Evolutionary conservation across 495 filamentous ascomycete genomes (phyloP).

Genomic region (Hypoxylon lenormandii): DNA sequence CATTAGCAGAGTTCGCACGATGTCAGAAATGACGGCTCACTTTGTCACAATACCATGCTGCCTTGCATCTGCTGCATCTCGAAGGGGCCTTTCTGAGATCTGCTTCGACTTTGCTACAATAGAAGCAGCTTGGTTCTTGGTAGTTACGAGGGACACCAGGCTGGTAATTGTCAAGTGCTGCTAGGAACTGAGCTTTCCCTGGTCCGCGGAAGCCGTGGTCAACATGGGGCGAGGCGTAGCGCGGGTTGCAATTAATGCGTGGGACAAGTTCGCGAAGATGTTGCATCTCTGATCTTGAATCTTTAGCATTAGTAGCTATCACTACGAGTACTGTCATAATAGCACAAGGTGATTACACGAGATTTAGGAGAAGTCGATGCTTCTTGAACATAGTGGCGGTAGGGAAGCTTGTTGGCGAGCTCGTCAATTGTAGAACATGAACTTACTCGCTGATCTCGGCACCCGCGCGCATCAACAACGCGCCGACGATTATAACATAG

Average conservation of each 20-base stretch:
- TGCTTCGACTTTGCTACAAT: constrained; percentile 20
- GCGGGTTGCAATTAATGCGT: constrained; percentile 15
- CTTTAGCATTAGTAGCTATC: background rate
- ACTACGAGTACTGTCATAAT: too few species aligned
- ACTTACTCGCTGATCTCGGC: constrained; percentile 34
- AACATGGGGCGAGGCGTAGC: background rate
- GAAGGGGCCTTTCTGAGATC: constrained; percentile 16
- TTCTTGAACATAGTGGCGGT: too few species aligned
- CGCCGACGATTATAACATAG: constrained; percentile 28
- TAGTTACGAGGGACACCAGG: constrained; percentile 33
- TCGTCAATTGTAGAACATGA: background rate
- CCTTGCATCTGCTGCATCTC: constrained; percentile 20
- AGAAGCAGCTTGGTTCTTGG: constrained; percentile 25
- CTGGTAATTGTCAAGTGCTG: constrained; percentile 31
- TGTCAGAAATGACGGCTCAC: constrained; percentile 10
- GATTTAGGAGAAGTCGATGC: too few species aligned
- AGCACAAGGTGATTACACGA: too few species aligned
- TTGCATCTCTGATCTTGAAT: constrained; percentile 17
- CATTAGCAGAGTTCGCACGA: background rate
- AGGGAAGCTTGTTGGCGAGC: background rate
- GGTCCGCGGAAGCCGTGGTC: constrained; percentile 37
- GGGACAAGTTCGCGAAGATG: constrained; percentile 21
- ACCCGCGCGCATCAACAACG: constrained; percentile 34
- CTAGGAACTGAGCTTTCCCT: constrained; percentile 37
- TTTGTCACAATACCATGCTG: constrained; percentile 33